Base-by-base conservation (phyloP, 1,139 yeast genomes). In the Debaryomyces subglobosus region DNA sequence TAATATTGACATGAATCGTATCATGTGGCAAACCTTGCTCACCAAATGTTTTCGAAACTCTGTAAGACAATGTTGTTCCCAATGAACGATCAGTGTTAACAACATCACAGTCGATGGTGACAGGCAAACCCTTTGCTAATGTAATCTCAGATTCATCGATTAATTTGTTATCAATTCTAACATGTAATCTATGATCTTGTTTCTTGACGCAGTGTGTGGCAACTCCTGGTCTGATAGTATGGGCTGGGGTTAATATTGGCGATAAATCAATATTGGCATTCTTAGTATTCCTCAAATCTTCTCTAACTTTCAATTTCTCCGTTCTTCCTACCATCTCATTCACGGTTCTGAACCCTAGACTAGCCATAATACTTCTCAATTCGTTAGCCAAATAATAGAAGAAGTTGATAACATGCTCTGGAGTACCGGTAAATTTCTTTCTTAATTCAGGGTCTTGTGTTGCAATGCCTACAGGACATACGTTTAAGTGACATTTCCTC, bases 271-370 rank as follows among this genome's bases (percentile, higher is more conserved):
- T 81, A 74, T 89, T 89, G 50, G 92, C 90, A 56, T 94, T 91
- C 82, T 94, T 94, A 55, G 95, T 85, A 66, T 85, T 89, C 63
- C 95, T 84, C 63, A 85, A 76, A 63, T 90, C 95, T 55, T 89
- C 96, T 62, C 96, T 80, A 49, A 91, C 96, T 62, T 73, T 78
- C 65, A 94, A 82, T 70, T 85, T 89, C 74, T 94, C 99, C 43
- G 98, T 89, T 66, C 88, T 90, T 62, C 99, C 99, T 60, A 94
- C 92, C 99, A 94, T 94, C 74, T 94, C 99, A 65, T 90, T 92
- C 65, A 94, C 84, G 48, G 96, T 90, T 67, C 99, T 83, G 83
- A 86, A 94, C 52, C 99, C 99, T 56, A 94, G 82, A 64, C 84
- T 80, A 45, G 98, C 97, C 99, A 94, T 94, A 63, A 89, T 86